Evolutionary conservation across 164 flowering plant genomes (phyloP).

Genomic region (Magnolia kwangsiensis): DNA sequence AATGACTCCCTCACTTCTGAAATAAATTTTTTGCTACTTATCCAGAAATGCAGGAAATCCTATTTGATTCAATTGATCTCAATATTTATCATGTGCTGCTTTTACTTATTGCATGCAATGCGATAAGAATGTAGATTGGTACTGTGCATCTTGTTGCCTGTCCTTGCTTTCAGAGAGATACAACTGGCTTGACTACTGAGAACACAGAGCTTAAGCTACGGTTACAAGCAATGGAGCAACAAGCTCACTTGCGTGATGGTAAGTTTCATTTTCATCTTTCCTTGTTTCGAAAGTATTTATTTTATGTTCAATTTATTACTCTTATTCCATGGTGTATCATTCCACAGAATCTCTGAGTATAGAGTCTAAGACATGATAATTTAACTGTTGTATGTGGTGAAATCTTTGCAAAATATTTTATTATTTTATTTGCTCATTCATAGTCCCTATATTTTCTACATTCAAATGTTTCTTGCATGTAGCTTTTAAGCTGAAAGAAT

Average conservation of each 20-base stretch:
- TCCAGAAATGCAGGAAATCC: background rate
- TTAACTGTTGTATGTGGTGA: background rate
- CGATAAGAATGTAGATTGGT: background rate
- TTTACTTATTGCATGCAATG: background rate
- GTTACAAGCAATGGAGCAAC: slow-evolving; percentile 95
- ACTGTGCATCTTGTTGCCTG: background rate
- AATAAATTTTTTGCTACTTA: too few species aligned
- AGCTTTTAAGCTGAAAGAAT: background rate
- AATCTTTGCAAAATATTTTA: background rate
- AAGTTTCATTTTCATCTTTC: slow-evolving; percentile 15
- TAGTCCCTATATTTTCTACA: background rate
- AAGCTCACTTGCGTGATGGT: slow-evolving; percentile 96
- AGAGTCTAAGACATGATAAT: background rate
- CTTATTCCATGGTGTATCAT: background rate
- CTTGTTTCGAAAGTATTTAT: background rate
- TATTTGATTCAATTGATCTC: background rate
- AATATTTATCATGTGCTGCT: background rate
- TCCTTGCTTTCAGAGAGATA: slow-evolving; percentile 61
- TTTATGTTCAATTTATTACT: background rate
- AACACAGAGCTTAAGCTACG: slow-evolving; percentile 92
- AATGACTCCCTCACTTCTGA: too few species aligned
- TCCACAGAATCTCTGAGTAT: background rate
- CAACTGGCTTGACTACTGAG: slow-evolving; percentile 67
- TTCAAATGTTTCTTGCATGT: background rate
- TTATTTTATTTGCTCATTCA: background rate